Conservation (phyloP, 176 grass and related monocot species). For the Alopecurus myosuroides region DNA sequence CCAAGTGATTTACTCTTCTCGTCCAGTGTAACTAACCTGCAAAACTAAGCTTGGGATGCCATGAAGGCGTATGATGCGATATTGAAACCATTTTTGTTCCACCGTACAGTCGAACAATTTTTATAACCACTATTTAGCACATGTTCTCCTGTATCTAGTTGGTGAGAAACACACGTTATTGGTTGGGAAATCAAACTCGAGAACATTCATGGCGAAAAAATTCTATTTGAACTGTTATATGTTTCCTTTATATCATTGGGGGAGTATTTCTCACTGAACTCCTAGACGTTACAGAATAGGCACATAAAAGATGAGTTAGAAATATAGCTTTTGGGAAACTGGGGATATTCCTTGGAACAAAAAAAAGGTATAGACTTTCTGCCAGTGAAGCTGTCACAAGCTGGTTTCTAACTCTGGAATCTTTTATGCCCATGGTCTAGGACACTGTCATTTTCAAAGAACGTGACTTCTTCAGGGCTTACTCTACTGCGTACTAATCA, state of each 20-base stretch:
- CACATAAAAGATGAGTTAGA: neutral
- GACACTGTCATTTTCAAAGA: constrained; percentile 10
- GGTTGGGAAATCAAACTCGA: neutral
- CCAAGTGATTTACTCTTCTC: neutral
- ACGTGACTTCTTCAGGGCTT: neutral
- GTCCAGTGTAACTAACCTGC: neutral
- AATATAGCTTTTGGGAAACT: neutral
- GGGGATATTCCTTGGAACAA: neutral
- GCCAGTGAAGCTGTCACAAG: neutral
- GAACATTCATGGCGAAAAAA: neutral
- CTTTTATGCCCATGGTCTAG: neutral
- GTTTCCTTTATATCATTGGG: neutral
- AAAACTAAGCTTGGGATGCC: neutral
- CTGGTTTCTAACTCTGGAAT: constrained; percentile 8
- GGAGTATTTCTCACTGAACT: neutral
- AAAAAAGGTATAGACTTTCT: neutral
- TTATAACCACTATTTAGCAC: neutral
- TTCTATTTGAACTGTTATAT: neutral
- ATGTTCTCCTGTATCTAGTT: neutral
- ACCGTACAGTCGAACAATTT: neutral
- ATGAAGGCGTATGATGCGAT: neutral
- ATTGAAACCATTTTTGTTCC: neutral
- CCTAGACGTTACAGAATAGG: neutral
- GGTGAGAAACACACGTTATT: neutral
- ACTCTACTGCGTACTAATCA: constrained; percentile 17